These are phyloP conservation scores for Phytophthora ohioensis DNA, from an alignment of 352 stramenopile species.

Conservation along the genomic window DNA sequence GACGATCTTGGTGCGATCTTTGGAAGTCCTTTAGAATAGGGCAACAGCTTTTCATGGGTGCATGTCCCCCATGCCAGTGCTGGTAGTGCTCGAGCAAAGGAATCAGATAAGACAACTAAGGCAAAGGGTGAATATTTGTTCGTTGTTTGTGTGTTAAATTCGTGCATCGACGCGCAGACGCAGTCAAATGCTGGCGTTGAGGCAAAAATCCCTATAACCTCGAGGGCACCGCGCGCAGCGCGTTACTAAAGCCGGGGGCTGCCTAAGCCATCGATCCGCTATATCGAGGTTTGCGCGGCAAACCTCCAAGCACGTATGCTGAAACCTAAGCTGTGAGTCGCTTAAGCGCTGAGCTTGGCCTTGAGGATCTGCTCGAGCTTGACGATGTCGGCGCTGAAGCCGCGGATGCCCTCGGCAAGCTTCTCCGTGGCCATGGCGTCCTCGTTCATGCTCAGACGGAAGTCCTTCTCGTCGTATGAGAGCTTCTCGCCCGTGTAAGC, in stretches of 20 bases:
- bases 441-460: slow-evolving; percentile 98
- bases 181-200: slow-evolving; percentile 4
- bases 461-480: slow-evolving; percentile 94
- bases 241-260: slow-evolving; percentile 1
- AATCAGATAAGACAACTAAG: not conserved
- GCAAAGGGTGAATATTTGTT: slow-evolving; percentile 8
- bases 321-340: not conserved
- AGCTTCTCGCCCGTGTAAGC: slow-evolving; percentile 83
- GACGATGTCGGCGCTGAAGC: slow-evolving; percentile 97
- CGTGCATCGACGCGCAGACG: slow-evolving; percentile 16
- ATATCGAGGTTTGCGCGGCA: not conserved
- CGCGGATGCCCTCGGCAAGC: slow-evolving; percentile 97
- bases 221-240: not conserved
- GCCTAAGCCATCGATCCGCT: not conserved
- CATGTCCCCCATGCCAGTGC: too few species aligned
- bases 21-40: not conserved
- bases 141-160: slow-evolving; percentile 27
- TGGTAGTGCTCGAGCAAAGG: not conserved
- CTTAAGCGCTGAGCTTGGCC: slow-evolving; percentile 91
- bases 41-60: too few species aligned
- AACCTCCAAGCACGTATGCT: slow-evolving; percentile 1
- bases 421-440: slow-evolving; percentile 98
- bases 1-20: slow-evolving; percentile 40
- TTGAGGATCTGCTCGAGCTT: slow-evolving; percentile 99
- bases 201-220: slow-evolving; percentile 26